A percentile compares a stretch with the other conserved stretches of the same genome.
Evolutionary conservation across 495 filamentous ascomycete species (phyloP).

Genomic region (Aspergillus nanangensis): DNA sequence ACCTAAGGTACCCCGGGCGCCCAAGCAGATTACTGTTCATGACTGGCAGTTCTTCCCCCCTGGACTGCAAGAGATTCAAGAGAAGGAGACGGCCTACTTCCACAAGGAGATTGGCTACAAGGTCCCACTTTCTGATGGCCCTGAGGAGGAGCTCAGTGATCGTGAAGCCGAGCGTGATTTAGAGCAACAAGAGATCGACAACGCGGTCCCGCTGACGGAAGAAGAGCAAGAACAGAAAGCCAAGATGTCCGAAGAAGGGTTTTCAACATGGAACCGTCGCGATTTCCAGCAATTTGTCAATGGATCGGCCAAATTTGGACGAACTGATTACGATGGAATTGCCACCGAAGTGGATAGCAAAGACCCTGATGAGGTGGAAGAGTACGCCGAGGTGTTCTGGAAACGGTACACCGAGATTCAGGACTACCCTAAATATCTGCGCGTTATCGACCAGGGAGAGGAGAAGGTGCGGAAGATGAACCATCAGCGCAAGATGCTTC

Average conservation of each 20-base stretch:
- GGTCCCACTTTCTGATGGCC: conserved; percentile 74
- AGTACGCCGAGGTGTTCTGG: conserved; percentile 95
- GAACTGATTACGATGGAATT: conserved; percentile 76
- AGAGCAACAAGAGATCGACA: conserved; percentile 89
- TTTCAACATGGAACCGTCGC: conserved; percentile 89
- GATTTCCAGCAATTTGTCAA: conserved; percentile 99
- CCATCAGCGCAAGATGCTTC: conserved; percentile 89
- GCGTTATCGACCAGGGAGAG: conserved; percentile 86
- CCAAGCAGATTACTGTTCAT: conserved; percentile 86
- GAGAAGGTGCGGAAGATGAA: conserved; percentile 81
- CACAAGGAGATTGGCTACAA: conserved; percentile 96
- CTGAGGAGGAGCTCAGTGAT: conserved; percentile 76
- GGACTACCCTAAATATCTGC: conserved; percentile 82
- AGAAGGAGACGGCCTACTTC: conserved; percentile 92
- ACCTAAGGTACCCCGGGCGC: conserved; percentile 91
- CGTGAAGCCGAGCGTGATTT: conserved; percentile 83
- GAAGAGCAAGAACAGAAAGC: conserved; percentile 84
- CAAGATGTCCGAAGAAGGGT: conserved; percentile 74
- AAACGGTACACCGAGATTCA: conserved; percentile 80
- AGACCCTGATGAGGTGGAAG: conserved; percentile 73
- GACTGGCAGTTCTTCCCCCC: conserved; percentile 97
- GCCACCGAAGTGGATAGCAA: conserved; percentile 91
- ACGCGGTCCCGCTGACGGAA: conserved; percentile 82
- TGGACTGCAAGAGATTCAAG: conserved; percentile 79
- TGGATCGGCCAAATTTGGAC: conserved; percentile 87